Conservation (phyloP, 2,329 filamentous ascomycete species). For the Penicillium sp. region DNA sequence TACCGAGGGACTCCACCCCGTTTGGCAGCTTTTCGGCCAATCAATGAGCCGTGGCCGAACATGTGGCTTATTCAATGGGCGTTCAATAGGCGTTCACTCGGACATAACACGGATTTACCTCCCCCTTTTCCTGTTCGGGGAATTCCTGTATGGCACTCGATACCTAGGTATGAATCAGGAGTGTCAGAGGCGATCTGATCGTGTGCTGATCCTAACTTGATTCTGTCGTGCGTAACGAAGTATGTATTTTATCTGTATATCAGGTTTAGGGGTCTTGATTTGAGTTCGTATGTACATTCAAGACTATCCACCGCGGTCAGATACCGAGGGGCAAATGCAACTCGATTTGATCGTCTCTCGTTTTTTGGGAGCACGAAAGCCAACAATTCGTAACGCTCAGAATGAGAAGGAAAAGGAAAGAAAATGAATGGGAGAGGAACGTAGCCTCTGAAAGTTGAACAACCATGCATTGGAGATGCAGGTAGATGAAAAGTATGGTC, state of each 20-base stretch:
- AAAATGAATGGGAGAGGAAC: background rate
- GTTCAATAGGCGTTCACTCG: background rate
- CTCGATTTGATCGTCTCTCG: background rate
- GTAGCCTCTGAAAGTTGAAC: background rate
- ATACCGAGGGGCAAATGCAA: background rate
- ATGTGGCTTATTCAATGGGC: background rate
- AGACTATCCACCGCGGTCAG: background rate
- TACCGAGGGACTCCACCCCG: background rate
- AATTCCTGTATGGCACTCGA: background rate
- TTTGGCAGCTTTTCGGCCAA: background rate
- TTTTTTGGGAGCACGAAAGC: background rate
- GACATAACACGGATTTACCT: background rate
- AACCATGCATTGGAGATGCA: background rate
- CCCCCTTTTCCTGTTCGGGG: background rate
- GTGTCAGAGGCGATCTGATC: background rate
- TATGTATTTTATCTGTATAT: background rate
- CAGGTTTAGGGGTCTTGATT: constrained; percentile 2
- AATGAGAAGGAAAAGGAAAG: background rate
- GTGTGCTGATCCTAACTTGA: background rate
- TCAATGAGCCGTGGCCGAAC: background rate
- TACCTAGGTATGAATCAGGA: background rate
- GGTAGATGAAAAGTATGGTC: constrained; percentile 1
- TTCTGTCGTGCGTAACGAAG: background rate
- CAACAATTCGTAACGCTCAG: background rate
- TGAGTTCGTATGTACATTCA: constrained; percentile 8